phyloP scores from a whole-genome alignment of 2,329 filamentous ascomycete species.

The Ophiostoma tasmaniense region DNA sequence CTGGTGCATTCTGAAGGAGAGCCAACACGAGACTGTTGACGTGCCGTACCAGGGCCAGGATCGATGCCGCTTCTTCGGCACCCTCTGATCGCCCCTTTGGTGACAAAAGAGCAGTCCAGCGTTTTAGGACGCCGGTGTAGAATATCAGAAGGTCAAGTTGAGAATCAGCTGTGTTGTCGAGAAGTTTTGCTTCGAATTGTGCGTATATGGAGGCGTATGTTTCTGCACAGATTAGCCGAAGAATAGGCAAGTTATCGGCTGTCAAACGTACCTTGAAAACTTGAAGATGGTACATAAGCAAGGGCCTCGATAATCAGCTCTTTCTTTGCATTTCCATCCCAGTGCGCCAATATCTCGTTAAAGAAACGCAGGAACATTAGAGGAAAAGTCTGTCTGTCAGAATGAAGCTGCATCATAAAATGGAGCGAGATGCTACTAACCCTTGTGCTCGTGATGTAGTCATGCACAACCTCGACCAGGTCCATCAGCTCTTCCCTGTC shows the following conservation, averaged over 20 bases:
- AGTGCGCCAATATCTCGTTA: conserved; percentile 44
- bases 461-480: conserved; percentile 46
- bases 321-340: conserved; percentile 52
- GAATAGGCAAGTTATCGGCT: not conserved
- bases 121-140: conserved; percentile 57
- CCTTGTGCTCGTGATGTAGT: conserved; percentile 49
- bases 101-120: conserved; percentile 44
- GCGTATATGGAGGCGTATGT: conserved; percentile 41
- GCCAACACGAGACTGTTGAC: conserved; percentile 50
- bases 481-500: conserved; percentile 43
- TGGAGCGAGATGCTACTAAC: conserved; percentile 29
- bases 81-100: conserved; percentile 27
- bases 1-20: conserved; percentile 45
- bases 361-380: conserved; percentile 30
- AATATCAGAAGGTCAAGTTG: conserved; percentile 55
- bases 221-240: conserved; percentile 31
- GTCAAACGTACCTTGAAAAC: conserved; percentile 45
- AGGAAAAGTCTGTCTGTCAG: conserved; percentile 18
- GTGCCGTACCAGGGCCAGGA: conserved; percentile 38
- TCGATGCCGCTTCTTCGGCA: conserved; percentile 21
- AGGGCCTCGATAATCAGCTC: conserved; percentile 50
- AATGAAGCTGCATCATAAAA: not conserved
- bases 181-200: conserved; percentile 42
- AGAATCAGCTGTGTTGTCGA: conserved; percentile 42
- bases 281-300: conserved; percentile 43